Conservation (phyloP, 2,329 filamentous ascomycete species). For the Pseudocercospora fuligena region DNA sequence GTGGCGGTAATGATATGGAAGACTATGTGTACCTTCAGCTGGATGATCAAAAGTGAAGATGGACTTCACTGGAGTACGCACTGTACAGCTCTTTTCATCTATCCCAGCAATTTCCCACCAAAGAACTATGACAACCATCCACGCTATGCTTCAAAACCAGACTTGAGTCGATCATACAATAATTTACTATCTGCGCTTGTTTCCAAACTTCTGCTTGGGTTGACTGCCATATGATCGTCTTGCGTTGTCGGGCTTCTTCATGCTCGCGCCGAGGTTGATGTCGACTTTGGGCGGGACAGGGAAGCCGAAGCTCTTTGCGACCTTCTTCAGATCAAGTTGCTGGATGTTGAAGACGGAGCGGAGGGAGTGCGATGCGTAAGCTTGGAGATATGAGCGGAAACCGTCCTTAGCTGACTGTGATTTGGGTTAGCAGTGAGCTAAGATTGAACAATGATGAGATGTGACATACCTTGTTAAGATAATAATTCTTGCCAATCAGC, state of each 20-base stretch:
- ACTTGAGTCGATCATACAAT: not conserved
- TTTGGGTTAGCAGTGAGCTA: too few species aligned
- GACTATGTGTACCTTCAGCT: not conserved
- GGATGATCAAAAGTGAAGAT: not conserved
- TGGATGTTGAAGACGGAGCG: constrained; percentile 84
- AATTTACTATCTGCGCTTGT: constrained; percentile 15
- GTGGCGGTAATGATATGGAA: not conserved
- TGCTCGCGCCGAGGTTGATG: constrained; percentile 75
- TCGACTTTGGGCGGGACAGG: constrained; percentile 76
- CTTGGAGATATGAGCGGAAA: constrained; percentile 90
- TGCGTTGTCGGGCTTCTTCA: constrained; percentile 75
- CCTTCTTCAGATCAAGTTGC: constrained; percentile 80
- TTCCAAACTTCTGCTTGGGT: constrained; percentile 60
- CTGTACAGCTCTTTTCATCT: not conserved
- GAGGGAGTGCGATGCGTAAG: constrained; percentile 85
- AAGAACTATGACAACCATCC: not conserved
- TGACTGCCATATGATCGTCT: constrained; percentile 79
- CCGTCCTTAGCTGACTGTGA: constrained; percentile 71
- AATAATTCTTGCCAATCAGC: constrained; percentile 93
- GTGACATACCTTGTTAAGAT: constrained; percentile 77
- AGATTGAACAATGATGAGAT: not conserved
- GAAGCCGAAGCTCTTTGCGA: constrained; percentile 85
- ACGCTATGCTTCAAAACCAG: not conserved
- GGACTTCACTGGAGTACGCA: not conserved
- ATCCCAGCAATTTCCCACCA: not conserved